These are phyloP conservation scores for Oemleria cerasiformis DNA, from an alignment of 306 rosid genomes.

Conservation along the genomic window DNA sequence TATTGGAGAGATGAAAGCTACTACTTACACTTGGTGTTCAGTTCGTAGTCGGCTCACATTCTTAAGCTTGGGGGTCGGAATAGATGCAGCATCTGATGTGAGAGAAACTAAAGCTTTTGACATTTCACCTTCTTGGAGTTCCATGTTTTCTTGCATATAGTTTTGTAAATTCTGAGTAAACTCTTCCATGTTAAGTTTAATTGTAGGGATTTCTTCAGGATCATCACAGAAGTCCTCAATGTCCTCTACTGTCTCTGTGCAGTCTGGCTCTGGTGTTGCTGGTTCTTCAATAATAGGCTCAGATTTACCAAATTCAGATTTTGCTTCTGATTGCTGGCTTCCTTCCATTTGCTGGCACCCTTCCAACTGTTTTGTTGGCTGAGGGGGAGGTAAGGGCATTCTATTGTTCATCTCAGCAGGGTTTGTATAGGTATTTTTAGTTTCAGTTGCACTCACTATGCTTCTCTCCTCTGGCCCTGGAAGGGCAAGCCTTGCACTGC, in stretches of 20 bases:
- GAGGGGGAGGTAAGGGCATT: slow-evolving; percentile 59
- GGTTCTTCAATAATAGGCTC: slow-evolving; percentile 98
- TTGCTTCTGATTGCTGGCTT: slow-evolving; percentile 35
- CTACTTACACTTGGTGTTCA: slow-evolving; percentile 94
- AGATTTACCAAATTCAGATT: slow-evolving; percentile 36
- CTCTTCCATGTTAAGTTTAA: slow-evolving; percentile 71
- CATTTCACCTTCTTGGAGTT: slow-evolving; percentile 83
- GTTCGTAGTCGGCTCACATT: slow-evolving; percentile 83
- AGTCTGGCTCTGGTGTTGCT: slow-evolving; percentile 81
- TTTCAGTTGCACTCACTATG: slow-evolving; percentile 50
- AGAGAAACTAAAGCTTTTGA: slow-evolving; percentile 87
- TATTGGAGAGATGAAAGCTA: slow-evolving; percentile 21
- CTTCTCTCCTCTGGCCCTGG: slow-evolving; percentile 89
- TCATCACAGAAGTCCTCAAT: slow-evolving; percentile 79
- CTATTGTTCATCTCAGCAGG: slow-evolving; percentile 35
- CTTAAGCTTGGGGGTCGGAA: slow-evolving; percentile 88
- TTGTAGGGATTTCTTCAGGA: slow-evolving; percentile 75
- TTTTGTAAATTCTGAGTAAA: slow-evolving; percentile 79
- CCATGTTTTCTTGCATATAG: slow-evolving; percentile 83
- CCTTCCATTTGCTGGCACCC: slow-evolving; percentile 44
- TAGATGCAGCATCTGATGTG: slow-evolving; percentile 69
- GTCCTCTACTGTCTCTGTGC: slow-evolving; percentile 45
- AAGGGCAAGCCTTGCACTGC: slow-evolving; percentile 96
- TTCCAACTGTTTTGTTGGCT: slow-evolving; percentile 38
- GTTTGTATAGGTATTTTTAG: slow-evolving; percentile 35